These are phyloP conservation scores for Starmerella tilneyi DNA, from an alignment of 805 yeast species.

Conservation along the genomic window DNA sequence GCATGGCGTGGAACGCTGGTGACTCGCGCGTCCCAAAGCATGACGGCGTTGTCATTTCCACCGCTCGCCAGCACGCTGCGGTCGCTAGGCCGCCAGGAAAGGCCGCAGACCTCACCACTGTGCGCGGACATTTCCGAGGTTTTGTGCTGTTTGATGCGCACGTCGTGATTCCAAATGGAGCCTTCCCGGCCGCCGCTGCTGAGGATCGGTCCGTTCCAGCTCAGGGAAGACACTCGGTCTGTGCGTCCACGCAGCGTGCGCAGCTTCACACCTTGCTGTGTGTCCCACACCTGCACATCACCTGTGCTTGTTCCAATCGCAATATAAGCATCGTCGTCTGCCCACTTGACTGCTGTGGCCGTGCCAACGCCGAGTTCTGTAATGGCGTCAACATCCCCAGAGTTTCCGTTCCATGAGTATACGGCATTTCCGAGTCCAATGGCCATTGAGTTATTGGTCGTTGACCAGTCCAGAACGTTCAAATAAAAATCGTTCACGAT, in stretches of 20 bases:
- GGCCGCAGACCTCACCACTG: slow-evolving; percentile 84
- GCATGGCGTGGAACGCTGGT: slow-evolving; percentile 54
- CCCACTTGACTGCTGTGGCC: slow-evolving; percentile 76
- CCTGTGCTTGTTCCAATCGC: slow-evolving; percentile 82
- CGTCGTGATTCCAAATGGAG: slow-evolving; percentile 77
- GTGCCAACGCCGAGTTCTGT: slow-evolving; percentile 24
- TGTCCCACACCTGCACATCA: slow-evolving; percentile 84
- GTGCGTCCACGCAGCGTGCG: slow-evolving; percentile 69
- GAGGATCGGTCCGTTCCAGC: slow-evolving; percentile 73
- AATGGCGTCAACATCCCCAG: slow-evolving; percentile 66
- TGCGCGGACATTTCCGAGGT: slow-evolving; percentile 54
- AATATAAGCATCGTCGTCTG: slow-evolving; percentile 71
- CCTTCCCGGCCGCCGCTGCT: slow-evolving; percentile 88
- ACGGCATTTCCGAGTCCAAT: slow-evolving; percentile 77
- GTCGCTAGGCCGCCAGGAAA: slow-evolving; percentile 64
- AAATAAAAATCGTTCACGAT: slow-evolving; percentile 84
- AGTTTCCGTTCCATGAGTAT: slow-evolving; percentile 83
- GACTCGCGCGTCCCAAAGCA: slow-evolving; percentile 82
- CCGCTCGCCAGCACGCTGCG: slow-evolving; percentile 84
- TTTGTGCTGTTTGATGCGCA: slow-evolving; percentile 69
- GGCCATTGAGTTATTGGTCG: slow-evolving; percentile 59
- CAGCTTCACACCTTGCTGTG: slow-evolving; percentile 59
- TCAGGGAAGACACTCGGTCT: slow-evolving; percentile 69
- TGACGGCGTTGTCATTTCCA: slow-evolving; percentile 87
- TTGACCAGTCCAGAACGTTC: slow-evolving; percentile 80